Conservation (phyloP, 257 asterid species). For the Henckelia pumila region DNA sequence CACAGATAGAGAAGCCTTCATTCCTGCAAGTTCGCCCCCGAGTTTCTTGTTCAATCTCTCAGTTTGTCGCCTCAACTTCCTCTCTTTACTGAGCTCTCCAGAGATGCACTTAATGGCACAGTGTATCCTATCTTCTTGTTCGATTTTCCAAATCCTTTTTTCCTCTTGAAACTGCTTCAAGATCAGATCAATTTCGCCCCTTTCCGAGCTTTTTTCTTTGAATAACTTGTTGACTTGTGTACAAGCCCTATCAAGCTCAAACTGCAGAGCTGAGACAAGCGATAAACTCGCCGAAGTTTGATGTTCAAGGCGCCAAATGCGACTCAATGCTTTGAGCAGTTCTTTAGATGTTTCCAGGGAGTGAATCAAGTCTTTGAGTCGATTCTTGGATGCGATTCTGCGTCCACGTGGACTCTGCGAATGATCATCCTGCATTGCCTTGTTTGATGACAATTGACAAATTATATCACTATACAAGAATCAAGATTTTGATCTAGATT, state of each 20-base stretch:
- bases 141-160: slow-evolving; percentile 32
- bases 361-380: slow-evolving; percentile 32
- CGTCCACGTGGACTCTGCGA: slow-evolving; percentile 9
- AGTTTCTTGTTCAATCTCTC: slow-evolving; percentile 56
- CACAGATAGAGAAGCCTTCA: slow-evolving; percentile 32
- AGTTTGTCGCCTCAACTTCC: slow-evolving; percentile 48
- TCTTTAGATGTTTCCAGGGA: slow-evolving; percentile 43
- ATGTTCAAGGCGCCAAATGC: slow-evolving; percentile 33
- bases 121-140: slow-evolving; percentile 37
- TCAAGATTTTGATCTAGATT: too few species aligned
- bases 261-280: slow-evolving; percentile 37
- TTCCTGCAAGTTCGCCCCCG: slow-evolving; percentile 40
- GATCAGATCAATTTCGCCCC: slow-evolving; percentile 30
- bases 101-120: slow-evolving; percentile 37
- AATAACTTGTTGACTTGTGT: slow-evolving; percentile 18
- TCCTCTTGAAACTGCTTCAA: slow-evolving; percentile 43
- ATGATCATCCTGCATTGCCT: slow-evolving; percentile 31
- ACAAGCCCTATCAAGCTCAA: slow-evolving; percentile 32
- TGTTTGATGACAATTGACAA: too few species aligned
- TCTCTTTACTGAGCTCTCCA: slow-evolving; percentile 43
- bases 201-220: slow-evolving; percentile 32
- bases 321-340: slow-evolving; percentile 36
- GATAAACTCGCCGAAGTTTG: slow-evolving; percentile 34
- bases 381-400: slow-evolving; percentile 27
- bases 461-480: too few species aligned